These are phyloP conservation scores for Trapa bicornis DNA, from an alignment of 345 rosid genomes.

Conservation along the genomic window DNA sequence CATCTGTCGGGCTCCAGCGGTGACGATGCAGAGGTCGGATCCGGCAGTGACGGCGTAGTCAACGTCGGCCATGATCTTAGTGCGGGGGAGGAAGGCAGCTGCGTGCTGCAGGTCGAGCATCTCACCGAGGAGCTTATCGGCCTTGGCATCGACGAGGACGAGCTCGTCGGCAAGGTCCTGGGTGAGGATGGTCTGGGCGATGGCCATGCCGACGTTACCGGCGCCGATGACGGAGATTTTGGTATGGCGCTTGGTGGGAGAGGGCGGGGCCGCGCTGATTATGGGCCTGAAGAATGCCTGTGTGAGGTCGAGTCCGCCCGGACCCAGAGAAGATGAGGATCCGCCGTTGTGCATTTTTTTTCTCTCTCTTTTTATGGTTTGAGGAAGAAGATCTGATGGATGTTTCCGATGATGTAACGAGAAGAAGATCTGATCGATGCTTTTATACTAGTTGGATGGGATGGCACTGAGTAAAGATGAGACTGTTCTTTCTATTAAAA, in stretches of 20 bases:
- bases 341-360: conserved; percentile 35
- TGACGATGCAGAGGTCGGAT: conserved; percentile 82
- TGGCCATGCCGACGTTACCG: conserved; percentile 98
- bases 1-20: conserved; percentile 82
- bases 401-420: too few relatives aligned
- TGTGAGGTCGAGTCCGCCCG: conserved; percentile 51
- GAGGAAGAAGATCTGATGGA: too few relatives aligned
- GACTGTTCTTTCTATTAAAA: too few relatives aligned
- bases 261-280: conserved; percentile 35
- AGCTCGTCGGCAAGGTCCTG: conserved; percentile 72
- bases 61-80: conserved; percentile 59
- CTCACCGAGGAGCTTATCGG: conserved; percentile 81
- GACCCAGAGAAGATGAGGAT: conserved; percentile 52
- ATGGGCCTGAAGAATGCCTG: conserved; percentile 66
- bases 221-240: conserved; percentile 79
- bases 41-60: conserved; percentile 61
- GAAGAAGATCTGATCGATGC: too few relatives aligned
- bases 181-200: conserved; percentile 92
- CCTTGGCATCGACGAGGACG: conserved; percentile 56
- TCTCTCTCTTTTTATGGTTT: too few relatives aligned
- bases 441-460: too few relatives aligned
- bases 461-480: too few relatives aligned
- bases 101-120: conserved; percentile 99
- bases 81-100: conserved; percentile 94
- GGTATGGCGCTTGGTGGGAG: conserved; percentile 50